phyloP scores from a whole-genome alignment of 2,329 filamentous ascomycete genomes.

The Botrytis sinoallii region DNA sequence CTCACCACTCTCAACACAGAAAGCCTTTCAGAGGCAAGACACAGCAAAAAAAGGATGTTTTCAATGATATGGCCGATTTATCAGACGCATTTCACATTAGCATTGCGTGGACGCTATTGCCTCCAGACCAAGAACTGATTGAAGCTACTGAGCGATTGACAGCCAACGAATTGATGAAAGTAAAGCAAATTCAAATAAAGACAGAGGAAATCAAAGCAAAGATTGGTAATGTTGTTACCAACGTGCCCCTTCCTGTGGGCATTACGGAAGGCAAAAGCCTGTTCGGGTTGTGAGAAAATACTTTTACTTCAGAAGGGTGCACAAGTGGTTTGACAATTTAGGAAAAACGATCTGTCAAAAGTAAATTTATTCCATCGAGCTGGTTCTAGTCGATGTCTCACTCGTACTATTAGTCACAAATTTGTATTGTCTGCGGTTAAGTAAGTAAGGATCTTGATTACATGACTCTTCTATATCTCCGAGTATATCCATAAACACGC shows the following conservation, averaged over 20 bases:
- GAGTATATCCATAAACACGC: background rate
- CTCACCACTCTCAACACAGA: background rate
- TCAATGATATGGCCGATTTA: constrained; percentile 39
- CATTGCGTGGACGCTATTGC: constrained; percentile 74
- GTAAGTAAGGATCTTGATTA: background rate
- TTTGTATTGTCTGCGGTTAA: background rate
- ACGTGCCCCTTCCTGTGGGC: constrained; percentile 42
- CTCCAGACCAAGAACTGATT: constrained; percentile 47
- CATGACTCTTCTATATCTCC: background rate
- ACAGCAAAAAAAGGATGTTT: constrained; percentile 18
- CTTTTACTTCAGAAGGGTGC: background rate
- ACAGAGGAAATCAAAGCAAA: constrained; percentile 68
- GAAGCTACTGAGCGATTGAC: constrained; percentile 38
- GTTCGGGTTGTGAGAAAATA: constrained; percentile 28
- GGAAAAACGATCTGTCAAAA: background rate
- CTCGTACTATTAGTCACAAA: background rate
- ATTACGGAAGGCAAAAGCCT: constrained; percentile 25
- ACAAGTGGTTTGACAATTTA: background rate
- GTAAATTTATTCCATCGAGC: background rate
- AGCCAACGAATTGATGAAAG: constrained; percentile 2
- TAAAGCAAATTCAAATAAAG: constrained; percentile 44
- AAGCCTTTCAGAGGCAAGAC: constrained; percentile 6
- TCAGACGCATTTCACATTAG: constrained; percentile 77
- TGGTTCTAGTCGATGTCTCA: background rate
- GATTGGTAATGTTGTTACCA: constrained; percentile 67